Percentiles rank a stretch among this genome's conserved stretches.
Conservation (phyloP, 257 asterid species). For the Ehretia macrophylla region DNA sequence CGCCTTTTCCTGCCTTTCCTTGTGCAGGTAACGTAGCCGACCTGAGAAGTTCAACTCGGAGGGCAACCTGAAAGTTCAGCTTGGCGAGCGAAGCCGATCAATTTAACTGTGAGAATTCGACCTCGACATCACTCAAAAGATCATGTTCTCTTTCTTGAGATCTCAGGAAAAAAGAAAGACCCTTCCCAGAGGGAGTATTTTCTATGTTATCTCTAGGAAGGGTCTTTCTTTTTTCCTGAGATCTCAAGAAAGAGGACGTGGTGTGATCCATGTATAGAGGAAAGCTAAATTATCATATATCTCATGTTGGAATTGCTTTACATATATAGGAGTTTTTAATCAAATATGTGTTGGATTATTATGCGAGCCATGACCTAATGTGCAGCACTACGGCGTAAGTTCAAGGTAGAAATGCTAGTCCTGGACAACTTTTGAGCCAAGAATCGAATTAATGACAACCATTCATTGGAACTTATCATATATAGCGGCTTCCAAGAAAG, state of each 20-base stretch:
- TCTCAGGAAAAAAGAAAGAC: too few relatives aligned
- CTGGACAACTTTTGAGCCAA: background rate
- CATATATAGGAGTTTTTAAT: background rate
- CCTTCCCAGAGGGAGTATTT: background rate
- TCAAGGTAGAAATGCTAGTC: background rate
- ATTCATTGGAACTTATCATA: background rate
- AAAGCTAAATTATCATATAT: too few relatives aligned
- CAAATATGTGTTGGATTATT: background rate
- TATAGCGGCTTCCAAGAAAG: constrained; percentile 3
- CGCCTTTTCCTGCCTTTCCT: too few relatives aligned
- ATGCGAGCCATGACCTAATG: background rate
- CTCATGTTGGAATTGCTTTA: background rate
- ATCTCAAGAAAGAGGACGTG: too few relatives aligned
- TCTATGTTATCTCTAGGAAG: background rate
- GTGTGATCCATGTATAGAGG: too few relatives aligned
- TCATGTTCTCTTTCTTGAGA: too few relatives aligned
- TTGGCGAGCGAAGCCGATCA: too few relatives aligned
- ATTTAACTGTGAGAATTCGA: too few relatives aligned
- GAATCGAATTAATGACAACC: background rate
- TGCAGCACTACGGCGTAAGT: background rate
- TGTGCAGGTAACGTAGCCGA: too few relatives aligned
- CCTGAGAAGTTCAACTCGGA: too few relatives aligned
- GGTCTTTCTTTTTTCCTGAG: background rate
- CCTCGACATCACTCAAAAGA: too few relatives aligned
- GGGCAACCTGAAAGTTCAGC: too few relatives aligned